These are phyloP conservation scores for Lentinula novae-zelandiae DNA, from an alignment of 1,284 basidiomycete genomes.

Conservation along the genomic window DNA sequence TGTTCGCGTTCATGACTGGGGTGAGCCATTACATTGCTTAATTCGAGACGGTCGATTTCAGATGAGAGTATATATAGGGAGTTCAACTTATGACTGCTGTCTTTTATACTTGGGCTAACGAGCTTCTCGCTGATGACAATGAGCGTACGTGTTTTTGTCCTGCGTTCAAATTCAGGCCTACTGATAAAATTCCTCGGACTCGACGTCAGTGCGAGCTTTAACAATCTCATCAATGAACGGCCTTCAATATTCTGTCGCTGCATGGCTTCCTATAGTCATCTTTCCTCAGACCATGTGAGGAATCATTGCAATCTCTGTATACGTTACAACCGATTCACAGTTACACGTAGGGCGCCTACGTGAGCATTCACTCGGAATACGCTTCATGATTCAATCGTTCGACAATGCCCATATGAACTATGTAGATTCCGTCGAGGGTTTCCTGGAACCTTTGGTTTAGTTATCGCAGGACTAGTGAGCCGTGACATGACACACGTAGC, in stretches of 20 bases:
- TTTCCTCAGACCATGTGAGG: constrained; percentile 22
- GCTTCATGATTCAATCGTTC: background rate
- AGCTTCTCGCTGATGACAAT: constrained; percentile 16
- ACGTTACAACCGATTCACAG: background rate
- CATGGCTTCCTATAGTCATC: constrained; percentile 24
- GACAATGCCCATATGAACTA: background rate
- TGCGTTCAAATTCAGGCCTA: background rate
- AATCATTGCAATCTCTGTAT: background rate
- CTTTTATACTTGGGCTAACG: constrained; percentile 25
- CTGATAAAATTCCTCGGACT: background rate
- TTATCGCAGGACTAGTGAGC: constrained; percentile 22
- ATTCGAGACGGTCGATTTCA: background rate
- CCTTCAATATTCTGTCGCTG: constrained; percentile 22
- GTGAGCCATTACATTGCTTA: constrained; percentile 1
- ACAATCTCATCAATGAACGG: constrained; percentile 18
- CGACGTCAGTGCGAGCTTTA: constrained; percentile 1
- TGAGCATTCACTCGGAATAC: background rate
- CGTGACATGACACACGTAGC: background rate
- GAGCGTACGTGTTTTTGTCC: constrained; percentile 6
- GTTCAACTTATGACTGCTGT: constrained; percentile 25
- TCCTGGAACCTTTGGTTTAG: constrained; percentile 23
- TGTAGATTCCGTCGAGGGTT: constrained; percentile 19
- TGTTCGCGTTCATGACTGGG: constrained; percentile 17
- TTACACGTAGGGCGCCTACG: constrained; percentile 10
- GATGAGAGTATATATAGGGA: constrained; percentile 11